Conservation (phyloP, 495 filamentous ascomycete species). For the Collariella sp. region DNA sequence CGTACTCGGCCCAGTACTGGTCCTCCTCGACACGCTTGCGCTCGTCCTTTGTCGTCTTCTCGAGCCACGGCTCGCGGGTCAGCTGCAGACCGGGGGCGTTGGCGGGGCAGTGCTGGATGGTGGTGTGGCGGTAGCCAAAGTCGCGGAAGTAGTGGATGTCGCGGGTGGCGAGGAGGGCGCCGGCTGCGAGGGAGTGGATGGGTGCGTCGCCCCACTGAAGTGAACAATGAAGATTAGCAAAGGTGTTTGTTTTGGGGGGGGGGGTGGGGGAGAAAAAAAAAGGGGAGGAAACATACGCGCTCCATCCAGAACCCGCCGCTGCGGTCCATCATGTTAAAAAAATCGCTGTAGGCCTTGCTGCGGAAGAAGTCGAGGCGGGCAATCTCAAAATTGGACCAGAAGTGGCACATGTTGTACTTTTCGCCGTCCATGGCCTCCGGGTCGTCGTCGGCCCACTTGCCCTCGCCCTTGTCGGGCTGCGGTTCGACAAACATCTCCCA, state of each 20-base stretch:
- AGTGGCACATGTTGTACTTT: slow-evolving; percentile 99
- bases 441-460: slow-evolving; percentile 59
- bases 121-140: slow-evolving; percentile 96
- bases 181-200: slow-evolving; percentile 95
- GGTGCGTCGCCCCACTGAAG: slow-evolving; percentile 99
- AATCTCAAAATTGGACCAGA: slow-evolving; percentile 99
- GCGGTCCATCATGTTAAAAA: slow-evolving; percentile 98
- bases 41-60: slow-evolving; percentile 75
- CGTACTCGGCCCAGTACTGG: slow-evolving; percentile 87
- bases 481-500: slow-evolving; percentile 99
- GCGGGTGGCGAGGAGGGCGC: slow-evolving; percentile 66
- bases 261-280: not conserved
- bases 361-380: slow-evolving; percentile 90
- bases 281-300: slow-evolving; percentile 52
- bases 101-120: slow-evolving; percentile 96
- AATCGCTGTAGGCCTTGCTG: slow-evolving; percentile 92
- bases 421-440: slow-evolving; percentile 95
- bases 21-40: slow-evolving; percentile 89
- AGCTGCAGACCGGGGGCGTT: slow-evolving; percentile 91
- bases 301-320: slow-evolving; percentile 99
- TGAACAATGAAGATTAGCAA: no score
- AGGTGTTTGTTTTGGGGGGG: not conserved
- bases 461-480: slow-evolving; percentile 42
- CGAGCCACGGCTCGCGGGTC: slow-evolving; percentile 69
- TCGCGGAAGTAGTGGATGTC: slow-evolving; percentile 99